These are phyloP conservation scores for Glycine latifolia DNA, from an alignment of 306 rosid genomes.

Conservation along the genomic window DNA sequence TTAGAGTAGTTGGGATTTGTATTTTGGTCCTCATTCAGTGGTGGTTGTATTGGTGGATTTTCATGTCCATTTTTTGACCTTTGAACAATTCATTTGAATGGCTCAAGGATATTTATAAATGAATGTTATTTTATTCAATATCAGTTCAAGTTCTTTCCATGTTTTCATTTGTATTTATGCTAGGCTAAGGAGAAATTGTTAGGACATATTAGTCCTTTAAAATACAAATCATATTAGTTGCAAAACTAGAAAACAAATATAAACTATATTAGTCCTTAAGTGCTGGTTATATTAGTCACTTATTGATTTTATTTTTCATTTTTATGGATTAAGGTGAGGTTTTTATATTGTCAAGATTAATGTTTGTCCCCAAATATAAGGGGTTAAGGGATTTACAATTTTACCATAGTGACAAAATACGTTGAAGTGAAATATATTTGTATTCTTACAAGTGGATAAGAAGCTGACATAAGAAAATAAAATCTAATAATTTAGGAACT, in stretches of 20 bases:
- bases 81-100: neutral
- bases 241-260: neutral
- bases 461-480: neutral
- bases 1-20: neutral
- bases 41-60: neutral
- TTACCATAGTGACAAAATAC: neutral
- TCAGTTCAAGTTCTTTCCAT: slow-evolving; percentile 15
- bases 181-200: neutral
- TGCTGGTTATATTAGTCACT: neutral
- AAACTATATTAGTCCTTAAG: neutral
- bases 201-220: neutral
- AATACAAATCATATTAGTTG: neutral
- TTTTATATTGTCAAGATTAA: neutral
- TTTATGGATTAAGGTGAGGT: neutral
- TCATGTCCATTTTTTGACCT: too few species aligned
- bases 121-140: slow-evolving; percentile 30
- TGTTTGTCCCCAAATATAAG: neutral
- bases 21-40: slow-evolving; percentile 1
- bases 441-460: too few species aligned
- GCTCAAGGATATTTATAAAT: neutral
- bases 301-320: neutral
- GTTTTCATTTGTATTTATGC: neutral
- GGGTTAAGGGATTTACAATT: neutral
- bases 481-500: neutral
- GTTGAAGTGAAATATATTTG: neutral